phyloP scores from a whole-genome alignment of 345 rosid genomes.

The Barbarea vulgaris region DNA sequence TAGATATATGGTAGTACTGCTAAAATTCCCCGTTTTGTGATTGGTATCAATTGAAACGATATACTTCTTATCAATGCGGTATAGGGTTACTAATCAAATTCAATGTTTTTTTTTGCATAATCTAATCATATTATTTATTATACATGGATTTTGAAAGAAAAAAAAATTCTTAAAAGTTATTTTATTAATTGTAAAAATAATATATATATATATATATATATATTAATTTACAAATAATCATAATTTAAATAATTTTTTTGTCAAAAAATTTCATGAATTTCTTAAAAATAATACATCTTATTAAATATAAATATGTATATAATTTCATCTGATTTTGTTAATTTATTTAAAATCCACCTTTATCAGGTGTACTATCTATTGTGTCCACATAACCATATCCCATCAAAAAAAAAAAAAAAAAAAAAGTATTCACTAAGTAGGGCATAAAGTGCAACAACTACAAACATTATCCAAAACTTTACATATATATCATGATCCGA shows the following conservation, averaged over 20 bases:
- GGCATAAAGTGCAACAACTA: conserved; percentile 40
- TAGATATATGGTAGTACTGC: background rate
- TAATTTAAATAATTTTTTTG: too few species aligned
- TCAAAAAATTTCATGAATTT: background rate
- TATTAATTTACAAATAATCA: background rate
- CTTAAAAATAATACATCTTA: background rate
- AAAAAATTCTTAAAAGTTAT: background rate
- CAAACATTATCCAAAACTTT: conserved; percentile 39
- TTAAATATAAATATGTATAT: background rate
- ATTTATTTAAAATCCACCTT: background rate
- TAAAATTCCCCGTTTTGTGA: background rate
- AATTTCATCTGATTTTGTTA: background rate
- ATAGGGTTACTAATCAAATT: background rate
- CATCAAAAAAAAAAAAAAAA: conserved; percentile 7
- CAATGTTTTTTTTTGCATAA: background rate
- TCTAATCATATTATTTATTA: background rate
- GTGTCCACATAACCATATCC: conserved; percentile 40
- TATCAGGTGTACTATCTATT: conserved; percentile 36
- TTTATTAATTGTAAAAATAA: background rate
- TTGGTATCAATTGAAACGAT: background rate
- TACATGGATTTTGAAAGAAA: background rate
- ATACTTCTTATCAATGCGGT: background rate
- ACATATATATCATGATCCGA: conserved; percentile 2
- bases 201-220: background rate
- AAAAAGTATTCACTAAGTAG: conserved; percentile 28